These are phyloP conservation scores for Naganishia onofrii DNA, from an alignment of 768 basidiomycete genomes.

Conservation along the genomic window DNA sequence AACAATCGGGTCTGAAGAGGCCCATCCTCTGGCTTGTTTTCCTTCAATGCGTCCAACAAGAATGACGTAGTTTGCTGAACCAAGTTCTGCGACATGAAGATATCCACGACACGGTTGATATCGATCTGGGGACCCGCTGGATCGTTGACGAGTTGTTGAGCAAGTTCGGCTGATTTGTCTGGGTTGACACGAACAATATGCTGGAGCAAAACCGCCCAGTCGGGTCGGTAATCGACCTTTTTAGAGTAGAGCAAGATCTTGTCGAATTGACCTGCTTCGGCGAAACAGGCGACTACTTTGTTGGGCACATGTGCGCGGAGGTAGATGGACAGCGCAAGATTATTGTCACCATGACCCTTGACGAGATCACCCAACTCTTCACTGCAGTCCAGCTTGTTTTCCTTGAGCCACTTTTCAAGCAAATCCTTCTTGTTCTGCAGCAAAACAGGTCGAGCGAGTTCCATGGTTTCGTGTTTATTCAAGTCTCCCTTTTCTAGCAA, in stretches of 20 bases:
- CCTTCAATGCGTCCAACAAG: conserved; percentile 93
- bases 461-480: conserved; percentile 91
- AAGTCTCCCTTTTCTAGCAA: conserved; percentile 97
- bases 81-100: conserved; percentile 99
- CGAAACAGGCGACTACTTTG: conserved; percentile 98
- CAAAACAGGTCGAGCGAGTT: conserved; percentile 91
- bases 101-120: conserved; percentile 90
- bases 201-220: conserved; percentile 86
- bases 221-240: conserved; percentile 90
- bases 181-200: conserved; percentile 95
- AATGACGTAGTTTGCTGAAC: conserved; percentile 98
- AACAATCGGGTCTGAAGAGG: conserved; percentile 91
- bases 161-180: conserved; percentile 97
- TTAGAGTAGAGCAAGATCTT: conserved; percentile 97
- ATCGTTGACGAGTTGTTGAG: conserved; percentile 88
- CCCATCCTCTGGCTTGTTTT: conserved; percentile 95
- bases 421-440: conserved; percentile 95
- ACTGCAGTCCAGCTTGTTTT: conserved; percentile 98
- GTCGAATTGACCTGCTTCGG: conserved; percentile 95
- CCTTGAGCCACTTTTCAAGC: conserved; percentile 98
- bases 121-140: conserved; percentile 89
- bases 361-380: conserved; percentile 98
- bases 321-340: conserved; percentile 93
- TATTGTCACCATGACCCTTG: conserved; percentile 82
- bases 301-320: conserved; percentile 95